Evolutionary conservation across 192 early-diverging fungal genomes (phyloP).

Genomic region (Coemansia sp.): DNA sequence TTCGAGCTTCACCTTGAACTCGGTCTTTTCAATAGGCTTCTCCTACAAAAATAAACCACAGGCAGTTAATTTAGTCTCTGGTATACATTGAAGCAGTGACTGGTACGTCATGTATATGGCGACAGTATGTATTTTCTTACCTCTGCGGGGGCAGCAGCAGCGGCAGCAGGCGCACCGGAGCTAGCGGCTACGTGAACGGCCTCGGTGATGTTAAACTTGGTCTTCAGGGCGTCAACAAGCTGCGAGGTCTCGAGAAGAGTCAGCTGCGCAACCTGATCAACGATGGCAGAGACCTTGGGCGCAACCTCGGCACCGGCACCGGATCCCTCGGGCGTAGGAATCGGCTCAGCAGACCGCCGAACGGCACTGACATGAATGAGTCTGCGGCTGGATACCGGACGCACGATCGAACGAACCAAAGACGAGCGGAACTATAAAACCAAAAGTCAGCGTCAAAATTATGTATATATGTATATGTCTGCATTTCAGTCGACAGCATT

Average conservation of each 20-base stretch:
- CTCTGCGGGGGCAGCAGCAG: constrained; percentile 67
- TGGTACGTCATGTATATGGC: too few species aligned
- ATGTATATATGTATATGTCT: too few species aligned
- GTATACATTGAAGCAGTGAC: too few species aligned
- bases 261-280: constrained; percentile 86
- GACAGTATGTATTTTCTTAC: constrained; percentile 30
- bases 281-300: constrained; percentile 78
- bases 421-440: constrained; percentile 31
- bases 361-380: constrained; percentile 39
- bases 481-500: too few species aligned
- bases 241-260: constrained; percentile 91
- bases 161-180: constrained; percentile 61
- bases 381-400: constrained; percentile 37
- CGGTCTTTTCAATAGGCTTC: constrained; percentile 87
- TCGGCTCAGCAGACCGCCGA: constrained; percentile 54
- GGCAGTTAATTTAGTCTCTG: too few species aligned
- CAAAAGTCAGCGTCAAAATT: too few species aligned
- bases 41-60: constrained; percentile 59
- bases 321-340: constrained; percentile 63
- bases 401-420: constrained; percentile 36
- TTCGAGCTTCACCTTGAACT: constrained; percentile 93
- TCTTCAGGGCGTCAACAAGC: constrained; percentile 84
- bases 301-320: constrained; percentile 42
- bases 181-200: constrained; percentile 78
- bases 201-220: constrained; percentile 85